Percentiles rank a stretch among this genome's conserved stretches.
Conservation (phyloP, 2,329 filamentous ascomycete species). For the Zelopaecilomyces penicillatus region DNA sequence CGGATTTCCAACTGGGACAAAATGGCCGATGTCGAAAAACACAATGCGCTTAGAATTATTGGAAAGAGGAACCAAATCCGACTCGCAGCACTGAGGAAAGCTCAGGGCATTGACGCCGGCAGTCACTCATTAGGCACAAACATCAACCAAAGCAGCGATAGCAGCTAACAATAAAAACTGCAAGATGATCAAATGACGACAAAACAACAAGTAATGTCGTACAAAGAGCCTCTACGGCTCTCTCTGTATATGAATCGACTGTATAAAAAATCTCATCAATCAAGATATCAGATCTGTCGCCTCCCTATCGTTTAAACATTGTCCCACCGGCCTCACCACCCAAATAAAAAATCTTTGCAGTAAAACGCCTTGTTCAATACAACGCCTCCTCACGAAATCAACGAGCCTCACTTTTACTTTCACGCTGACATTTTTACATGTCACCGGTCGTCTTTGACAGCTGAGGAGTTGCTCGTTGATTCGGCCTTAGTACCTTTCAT, state of each 20-base stretch:
- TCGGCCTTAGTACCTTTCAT: conserved; percentile 19
- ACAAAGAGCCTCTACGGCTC: background rate
- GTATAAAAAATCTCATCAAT: too few species aligned
- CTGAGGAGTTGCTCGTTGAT: conserved; percentile 11
- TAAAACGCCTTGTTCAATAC: conserved; percentile 5
- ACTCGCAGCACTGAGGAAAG: conserved; percentile 39
- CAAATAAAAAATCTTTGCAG: background rate
- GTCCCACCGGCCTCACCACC: conserved; percentile 10
- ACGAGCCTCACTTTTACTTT: too few species aligned
- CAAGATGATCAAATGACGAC: background rate
- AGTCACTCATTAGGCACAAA: conserved; percentile 5
- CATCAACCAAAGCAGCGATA: conserved; percentile 4
- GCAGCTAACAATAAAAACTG: background rate
- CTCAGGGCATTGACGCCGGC: conserved; percentile 6
- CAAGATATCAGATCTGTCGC: background rate
- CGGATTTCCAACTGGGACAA: conserved; percentile 65
- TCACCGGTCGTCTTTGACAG: conserved; percentile 16
- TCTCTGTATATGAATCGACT: conserved; percentile 5
- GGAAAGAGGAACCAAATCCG: conserved; percentile 60
- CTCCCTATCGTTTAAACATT: conserved; percentile 11
- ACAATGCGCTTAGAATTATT: conserved; percentile 58
- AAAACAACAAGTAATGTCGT: background rate
- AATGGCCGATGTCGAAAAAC: conserved; percentile 60
- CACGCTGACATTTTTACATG: background rate
- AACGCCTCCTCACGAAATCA: conserved; percentile 4